Percentiles rank a stretch among this genome's conserved stretches.
Conservation (phyloP, 1,284 basidiomycete species). For the Cryptococcus deneoformans region DNA sequence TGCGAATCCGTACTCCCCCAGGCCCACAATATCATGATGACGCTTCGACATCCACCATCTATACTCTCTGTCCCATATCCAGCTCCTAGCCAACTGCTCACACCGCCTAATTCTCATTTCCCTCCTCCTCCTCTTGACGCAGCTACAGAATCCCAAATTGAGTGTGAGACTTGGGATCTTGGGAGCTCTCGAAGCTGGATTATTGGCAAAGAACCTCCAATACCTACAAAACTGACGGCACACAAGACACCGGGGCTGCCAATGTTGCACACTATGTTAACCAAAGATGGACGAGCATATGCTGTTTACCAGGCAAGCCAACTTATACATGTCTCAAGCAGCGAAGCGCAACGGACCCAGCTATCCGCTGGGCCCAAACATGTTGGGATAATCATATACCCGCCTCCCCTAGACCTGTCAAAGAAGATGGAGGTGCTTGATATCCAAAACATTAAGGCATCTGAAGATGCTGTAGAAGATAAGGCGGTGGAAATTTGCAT, state of each 20-base stretch:
- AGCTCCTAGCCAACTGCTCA: conserved; percentile 28
- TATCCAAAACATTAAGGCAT: conserved; percentile 42
- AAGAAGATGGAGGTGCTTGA: conserved; percentile 38
- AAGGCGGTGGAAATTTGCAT: conserved; percentile 64
- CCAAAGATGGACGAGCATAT: conserved; percentile 49
- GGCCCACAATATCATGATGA: conserved; percentile 34
- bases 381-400: conserved; percentile 18
- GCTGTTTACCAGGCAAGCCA: conserved; percentile 33
- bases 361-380: conserved; percentile 15
- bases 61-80: conserved; percentile 40
- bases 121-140: conserved; percentile 43
- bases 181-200: conserved; percentile 28
- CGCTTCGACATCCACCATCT: conserved; percentile 36
- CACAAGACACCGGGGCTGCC: conserved; percentile 30
- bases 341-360: conserved; percentile 6
- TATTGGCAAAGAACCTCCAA: conserved; percentile 10
- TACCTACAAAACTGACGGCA: conserved; percentile 19
- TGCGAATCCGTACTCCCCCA: conserved; percentile 28
- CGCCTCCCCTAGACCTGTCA: conserved; percentile 5
- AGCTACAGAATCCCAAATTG: conserved; percentile 39
- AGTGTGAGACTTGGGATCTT: conserved; percentile 44
- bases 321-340: conserved; percentile 1
- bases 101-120: conserved; percentile 32
- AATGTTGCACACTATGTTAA: conserved; percentile 41
- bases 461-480: conserved; percentile 47